Base-by-base conservation (phyloP, 2,329 filamentous ascomycete genomes). In the Lachnellula subtilissima region DNA sequence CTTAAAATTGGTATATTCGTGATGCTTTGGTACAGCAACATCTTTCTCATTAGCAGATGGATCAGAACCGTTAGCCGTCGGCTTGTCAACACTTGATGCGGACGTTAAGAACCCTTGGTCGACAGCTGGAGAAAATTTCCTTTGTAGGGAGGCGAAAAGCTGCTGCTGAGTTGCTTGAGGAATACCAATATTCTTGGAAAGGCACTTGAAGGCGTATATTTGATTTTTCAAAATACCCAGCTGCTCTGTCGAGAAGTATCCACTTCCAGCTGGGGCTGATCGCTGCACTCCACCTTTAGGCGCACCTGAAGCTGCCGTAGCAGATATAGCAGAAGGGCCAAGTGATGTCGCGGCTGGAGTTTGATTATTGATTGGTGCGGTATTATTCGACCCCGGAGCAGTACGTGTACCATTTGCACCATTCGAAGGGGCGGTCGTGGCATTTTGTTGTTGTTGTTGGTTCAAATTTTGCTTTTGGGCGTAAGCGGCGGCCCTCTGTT, bases 131-230 rank as follows among this genome's bases (percentile, higher is more conserved):
- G 62, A 43, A 9, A 63, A 48, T 56, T 87, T 83, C 63, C 86
- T 85, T 63, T 86, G 82, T 49, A 87, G 84, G 56, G 88, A 85
- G 46, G 87, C 80, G 69, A 92, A 96, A 39, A 97, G 85, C 49
- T 88, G 84, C 67, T 93, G 88, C 70, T 96, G 91, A 61, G 96
- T 82, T 60, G 84, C 81, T 32, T 82, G 73, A 1, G 93, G 91
- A 3, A 97, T 84, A 0, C 91, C 87, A 14, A 88, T 79, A 64
- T 96, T 96, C 72, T 94, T 95, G 5, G 89, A 87, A 4, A 99
- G 78, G 63, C 91, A 81, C 73, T 95, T 95, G 74, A 97, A 97
- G 0, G 93, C 92, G 65, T 87, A 81, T 50, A 97, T 96, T 71
- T 99, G 94, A 62, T 89, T 86, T 58, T 90, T 82, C 9, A 99